Evolutionary conservation across 257 asterid genomes (phyloP).

Genomic region (Leonotis leonurus): DNA sequence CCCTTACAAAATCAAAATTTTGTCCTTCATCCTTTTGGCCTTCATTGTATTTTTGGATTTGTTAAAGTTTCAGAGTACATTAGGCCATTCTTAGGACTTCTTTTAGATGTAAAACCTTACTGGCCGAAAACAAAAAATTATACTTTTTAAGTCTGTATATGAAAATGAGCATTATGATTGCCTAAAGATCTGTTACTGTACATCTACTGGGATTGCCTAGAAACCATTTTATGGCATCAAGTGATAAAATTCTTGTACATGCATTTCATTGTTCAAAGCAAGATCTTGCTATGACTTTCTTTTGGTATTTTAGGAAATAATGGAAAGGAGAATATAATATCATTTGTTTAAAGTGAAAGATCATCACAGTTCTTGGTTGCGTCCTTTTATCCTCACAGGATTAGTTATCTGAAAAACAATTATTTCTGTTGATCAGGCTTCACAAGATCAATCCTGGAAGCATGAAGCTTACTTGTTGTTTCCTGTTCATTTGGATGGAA

Average conservation of each 20-base stretch:
- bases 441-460: conserved; percentile 88
- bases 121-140: neutral
- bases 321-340: neutral
- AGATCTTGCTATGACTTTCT: neutral
- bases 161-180: neutral
- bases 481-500: conserved; percentile 96
- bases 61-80: neutral
- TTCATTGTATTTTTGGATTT: neutral
- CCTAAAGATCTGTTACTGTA: neutral
- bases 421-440: conserved; percentile 39
- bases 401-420: conserved; percentile 15
- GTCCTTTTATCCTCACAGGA: conserved; percentile 7
- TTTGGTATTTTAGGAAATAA: neutral
- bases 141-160: too few relatives aligned
- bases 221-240: neutral
- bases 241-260: neutral
- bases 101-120: neutral
- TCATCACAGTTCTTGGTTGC: conserved; percentile 1
- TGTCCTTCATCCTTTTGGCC: conserved; percentile 2
- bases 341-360: neutral
- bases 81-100: neutral
- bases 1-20: too few relatives aligned
- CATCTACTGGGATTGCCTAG: neutral
- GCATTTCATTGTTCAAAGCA: neutral
- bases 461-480: conserved; percentile 94